A percentile compares a stretch with the other conserved stretches of the same genome.
Conservation (phyloP, 2,329 filamentous ascomycete species). For the Penicillium sp. region DNA sequence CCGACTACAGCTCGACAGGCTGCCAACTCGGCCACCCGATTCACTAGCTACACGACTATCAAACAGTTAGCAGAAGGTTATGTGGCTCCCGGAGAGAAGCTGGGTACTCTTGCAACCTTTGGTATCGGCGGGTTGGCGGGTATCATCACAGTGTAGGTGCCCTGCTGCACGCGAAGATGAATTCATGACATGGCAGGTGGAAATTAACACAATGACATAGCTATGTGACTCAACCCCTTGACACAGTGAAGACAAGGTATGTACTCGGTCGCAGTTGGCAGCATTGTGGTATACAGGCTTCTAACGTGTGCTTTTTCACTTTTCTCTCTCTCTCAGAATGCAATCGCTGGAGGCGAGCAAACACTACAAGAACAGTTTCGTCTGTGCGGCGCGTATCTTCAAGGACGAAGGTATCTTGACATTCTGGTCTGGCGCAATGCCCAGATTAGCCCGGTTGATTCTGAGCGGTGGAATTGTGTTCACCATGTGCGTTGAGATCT, state of each 20-base stretch:
- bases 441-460: conserved; percentile 74
- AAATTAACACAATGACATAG: conserved; percentile 20
- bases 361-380: conserved; percentile 80
- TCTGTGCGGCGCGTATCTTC: conserved; percentile 76
- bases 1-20: conserved; percentile 92
- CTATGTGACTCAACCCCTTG: conserved; percentile 61
- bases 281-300: not conserved
- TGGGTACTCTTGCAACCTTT: conserved; percentile 82
- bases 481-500: conserved; percentile 60
- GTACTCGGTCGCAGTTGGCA: not conserved
- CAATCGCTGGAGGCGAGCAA: conserved; percentile 82
- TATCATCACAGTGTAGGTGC: conserved; percentile 70
- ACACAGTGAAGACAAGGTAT: conserved; percentile 83
- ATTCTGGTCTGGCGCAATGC: conserved; percentile 90
- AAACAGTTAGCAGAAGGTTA: conserved; percentile 90
- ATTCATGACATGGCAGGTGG: not conserved
- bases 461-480: conserved; percentile 96
- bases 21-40: conserved; percentile 87
- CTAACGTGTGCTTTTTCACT: conserved; percentile 10
- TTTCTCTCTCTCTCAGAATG: conserved; percentile 54
- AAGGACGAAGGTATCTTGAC: conserved; percentile 83
- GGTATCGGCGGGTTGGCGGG: conserved; percentile 84
- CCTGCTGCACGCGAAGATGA: not conserved
- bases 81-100: conserved; percentile 88
- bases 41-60: conserved; percentile 82